Base-by-base conservation (phyloP, 2,329 filamentous ascomycete genomes). In the Trichophyton benhamiae region DNA sequence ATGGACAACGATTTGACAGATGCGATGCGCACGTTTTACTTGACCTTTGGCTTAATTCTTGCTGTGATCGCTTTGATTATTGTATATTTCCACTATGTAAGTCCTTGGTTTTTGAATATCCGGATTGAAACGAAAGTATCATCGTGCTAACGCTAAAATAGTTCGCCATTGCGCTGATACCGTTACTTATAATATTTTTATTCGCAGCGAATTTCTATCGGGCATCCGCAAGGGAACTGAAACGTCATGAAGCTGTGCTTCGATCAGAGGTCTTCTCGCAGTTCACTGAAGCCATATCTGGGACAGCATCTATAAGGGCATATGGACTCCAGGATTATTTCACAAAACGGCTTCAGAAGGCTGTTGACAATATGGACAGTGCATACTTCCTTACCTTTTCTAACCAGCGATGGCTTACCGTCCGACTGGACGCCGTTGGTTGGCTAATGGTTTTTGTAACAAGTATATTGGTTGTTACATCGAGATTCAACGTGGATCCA, bases 331-430 rank as follows among this genome's bases (percentile, higher is more conserved):
- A 89, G 71, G 77, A 86, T 17, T 84, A 86, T 49, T 97, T 97
- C 71, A 81, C 87, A 8, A 71, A 72, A 1, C 84, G 87, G 41
- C 80, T 97, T 53, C 82, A 86, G 58, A 76, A 81, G 1, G 80
- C 89, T 0, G 88, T 97, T 64, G 90, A 99, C 71, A 82, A 89
- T 65, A 96, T 97, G 91, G 87, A 97, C 72, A 84, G 87, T 25
- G 92, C 92, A 0, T 97, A 97, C 74, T 99, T 90, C 72, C 80
- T 97, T 41, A 97, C 92, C 0, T 97, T 95, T 71, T 88, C 90
- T 3, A 97, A 96, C 71, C 92, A 97, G 76, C 83, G 94, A 44
- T 99, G 92, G 92, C 80, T 97, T 15, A 90, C 88, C 7, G 78
- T 91, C 1, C 86, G 94, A 3, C 80, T 97, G 1, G 94, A 97